Conservation (phyloP, 2,329 filamentous ascomycete species). For the Diaporthe sp. region DNA sequence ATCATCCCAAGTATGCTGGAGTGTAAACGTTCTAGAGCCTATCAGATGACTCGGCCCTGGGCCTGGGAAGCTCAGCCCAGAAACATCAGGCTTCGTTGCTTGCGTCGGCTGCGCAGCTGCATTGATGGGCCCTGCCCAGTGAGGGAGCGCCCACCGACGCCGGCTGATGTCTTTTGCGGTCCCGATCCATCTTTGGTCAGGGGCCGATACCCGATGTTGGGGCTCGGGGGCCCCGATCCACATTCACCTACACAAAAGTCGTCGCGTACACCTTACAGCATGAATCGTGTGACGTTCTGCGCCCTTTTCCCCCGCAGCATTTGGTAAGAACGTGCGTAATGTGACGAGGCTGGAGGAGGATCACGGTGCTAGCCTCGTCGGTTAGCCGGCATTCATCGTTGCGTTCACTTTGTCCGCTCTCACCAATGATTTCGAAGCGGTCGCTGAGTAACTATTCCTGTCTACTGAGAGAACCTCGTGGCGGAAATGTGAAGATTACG, state of each 20-base stretch:
- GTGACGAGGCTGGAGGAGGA: not conserved
- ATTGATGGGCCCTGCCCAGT: not conserved
- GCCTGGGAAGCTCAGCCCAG: not conserved
- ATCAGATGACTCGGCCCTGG: not conserved
- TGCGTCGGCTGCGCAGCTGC: not conserved
- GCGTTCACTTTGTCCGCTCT: not conserved
- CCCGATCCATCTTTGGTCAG: not conserved
- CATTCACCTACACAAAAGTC: slow-evolving; percentile 1
- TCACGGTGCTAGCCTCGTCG: not conserved
- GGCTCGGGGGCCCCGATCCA: not conserved
- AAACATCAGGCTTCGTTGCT: not conserved
- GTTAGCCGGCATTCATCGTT: no score
- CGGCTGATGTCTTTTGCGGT: not conserved
- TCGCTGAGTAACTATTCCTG: not conserved
- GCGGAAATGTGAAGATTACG: no score
- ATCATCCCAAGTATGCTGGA: not conserved
- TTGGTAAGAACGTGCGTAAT: not conserved
- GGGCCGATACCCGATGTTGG: slow-evolving; percentile 1
- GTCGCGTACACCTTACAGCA: not conserved
- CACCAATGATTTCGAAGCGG: not conserved
- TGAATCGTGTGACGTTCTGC: not conserved
- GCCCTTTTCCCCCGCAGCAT: not conserved
- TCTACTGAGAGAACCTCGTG: not conserved
- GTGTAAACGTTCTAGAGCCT: not conserved
- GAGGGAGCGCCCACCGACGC: not conserved